These are phyloP conservation scores for Myxozyma udenii DNA, from an alignment of 805 yeast genomes.

Conservation along the genomic window DNA sequence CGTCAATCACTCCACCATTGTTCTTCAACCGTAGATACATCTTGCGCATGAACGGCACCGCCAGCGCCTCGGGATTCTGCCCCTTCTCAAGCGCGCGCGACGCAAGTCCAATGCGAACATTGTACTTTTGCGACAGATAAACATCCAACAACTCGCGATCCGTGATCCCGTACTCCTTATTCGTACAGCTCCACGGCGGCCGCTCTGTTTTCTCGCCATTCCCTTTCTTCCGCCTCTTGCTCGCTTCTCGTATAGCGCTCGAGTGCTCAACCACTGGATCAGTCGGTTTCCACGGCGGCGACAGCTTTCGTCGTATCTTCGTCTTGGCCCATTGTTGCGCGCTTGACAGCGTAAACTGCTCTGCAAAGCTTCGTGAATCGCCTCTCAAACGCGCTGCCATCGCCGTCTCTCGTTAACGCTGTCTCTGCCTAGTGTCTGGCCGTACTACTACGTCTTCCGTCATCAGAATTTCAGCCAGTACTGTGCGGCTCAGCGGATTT, in stretches of 20 bases:
- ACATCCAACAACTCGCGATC: conserved; percentile 23
- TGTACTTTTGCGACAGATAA: conserved; percentile 13
- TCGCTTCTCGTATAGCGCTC: neutral
- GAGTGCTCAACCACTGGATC: conserved; percentile 3
- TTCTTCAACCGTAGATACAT: conserved; percentile 8
- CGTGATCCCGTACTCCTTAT: conserved; percentile 23
- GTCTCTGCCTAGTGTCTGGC: too few relatives aligned
- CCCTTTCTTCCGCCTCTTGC: neutral
- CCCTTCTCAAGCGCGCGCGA: neutral
- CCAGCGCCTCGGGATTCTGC: conserved; percentile 12
- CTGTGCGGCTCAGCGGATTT: too few relatives aligned
- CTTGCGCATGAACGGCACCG: conserved; percentile 14
- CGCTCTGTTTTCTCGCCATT: neutral
- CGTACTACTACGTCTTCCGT: too few relatives aligned
- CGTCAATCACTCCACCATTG: conserved; percentile 9
- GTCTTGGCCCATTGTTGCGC: conserved; percentile 3
- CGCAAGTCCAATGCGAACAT: conserved; percentile 9
- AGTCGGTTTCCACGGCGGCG: conserved; percentile 7
- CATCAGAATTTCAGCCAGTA: too few relatives aligned
- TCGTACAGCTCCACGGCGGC: conserved; percentile 15
- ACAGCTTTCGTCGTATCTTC: neutral
- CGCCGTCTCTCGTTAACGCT: too few relatives aligned
- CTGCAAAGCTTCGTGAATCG: too few relatives aligned
- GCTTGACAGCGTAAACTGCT: too few relatives aligned
- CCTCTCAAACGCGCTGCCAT: too few relatives aligned